A percentile compares a stretch with the other conserved stretches of the same genome.
Conservation (phyloP, 495 filamentous ascomycete species). For the Penicillium subrubescens region DNA sequence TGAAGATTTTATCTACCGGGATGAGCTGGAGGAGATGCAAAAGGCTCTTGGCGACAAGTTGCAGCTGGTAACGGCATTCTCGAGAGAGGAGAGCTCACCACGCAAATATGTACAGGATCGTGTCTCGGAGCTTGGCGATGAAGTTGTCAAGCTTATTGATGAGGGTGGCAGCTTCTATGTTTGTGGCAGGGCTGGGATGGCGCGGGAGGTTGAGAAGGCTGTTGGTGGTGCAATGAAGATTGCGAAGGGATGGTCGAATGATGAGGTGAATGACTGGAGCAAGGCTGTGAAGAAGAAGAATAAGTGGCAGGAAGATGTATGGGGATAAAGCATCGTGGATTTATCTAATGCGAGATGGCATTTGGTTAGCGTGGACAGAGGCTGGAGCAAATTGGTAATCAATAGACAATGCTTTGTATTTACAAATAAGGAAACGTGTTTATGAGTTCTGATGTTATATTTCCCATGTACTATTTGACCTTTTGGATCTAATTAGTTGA, state of each 20-base stretch:
- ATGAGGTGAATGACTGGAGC: slow-evolving; percentile 42
- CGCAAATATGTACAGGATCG: slow-evolving; percentile 46
- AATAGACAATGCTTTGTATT: neutral
- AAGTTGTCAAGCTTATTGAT: slow-evolving; percentile 40
- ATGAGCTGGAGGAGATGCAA: slow-evolving; percentile 38
- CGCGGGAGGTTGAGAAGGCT: slow-evolving; percentile 49
- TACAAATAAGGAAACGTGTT: neutral
- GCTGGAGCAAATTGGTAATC: neutral
- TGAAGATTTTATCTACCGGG: slow-evolving; percentile 47
- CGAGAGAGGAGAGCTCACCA: slow-evolving; percentile 23
- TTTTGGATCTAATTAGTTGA: neutral
- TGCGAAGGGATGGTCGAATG: slow-evolving; percentile 38
- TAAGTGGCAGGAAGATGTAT: slow-evolving; percentile 57
- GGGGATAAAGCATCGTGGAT: slow-evolving; percentile 4
- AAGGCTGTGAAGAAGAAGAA: slow-evolving; percentile 45
- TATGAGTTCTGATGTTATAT: neutral
- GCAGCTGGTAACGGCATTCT: slow-evolving; percentile 40
- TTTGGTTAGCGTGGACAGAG: neutral
- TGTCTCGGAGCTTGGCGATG: slow-evolving; percentile 34
- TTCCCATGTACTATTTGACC: neutral
- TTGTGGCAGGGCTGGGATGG: slow-evolving; percentile 54
- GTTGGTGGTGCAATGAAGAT: slow-evolving; percentile 33
- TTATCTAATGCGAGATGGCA: neutral
- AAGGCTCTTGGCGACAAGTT: slow-evolving; percentile 25
- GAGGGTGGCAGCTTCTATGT: slow-evolving; percentile 50